These are phyloP conservation scores for Cordyceps tenuipes DNA, from an alignment of 2,329 filamentous ascomycete genomes.

Conservation along the genomic window DNA sequence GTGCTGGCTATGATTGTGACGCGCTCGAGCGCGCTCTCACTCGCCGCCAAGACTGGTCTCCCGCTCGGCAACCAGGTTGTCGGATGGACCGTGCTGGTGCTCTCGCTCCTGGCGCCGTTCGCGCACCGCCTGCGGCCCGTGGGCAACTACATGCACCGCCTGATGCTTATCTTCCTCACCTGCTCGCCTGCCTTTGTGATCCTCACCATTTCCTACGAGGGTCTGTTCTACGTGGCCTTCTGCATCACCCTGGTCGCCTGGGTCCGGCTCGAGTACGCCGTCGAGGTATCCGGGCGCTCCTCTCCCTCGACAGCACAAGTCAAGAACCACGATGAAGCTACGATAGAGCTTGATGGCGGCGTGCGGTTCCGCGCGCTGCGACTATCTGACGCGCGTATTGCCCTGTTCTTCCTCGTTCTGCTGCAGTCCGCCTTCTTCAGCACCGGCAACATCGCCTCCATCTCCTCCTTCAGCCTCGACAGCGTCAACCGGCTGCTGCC, in stretches of 20 bases:
- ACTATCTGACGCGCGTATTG: constrained; percentile 77
- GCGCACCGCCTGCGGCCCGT: constrained; percentile 74
- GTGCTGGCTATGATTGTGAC: constrained; percentile 79
- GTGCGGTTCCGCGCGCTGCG: constrained; percentile 54
- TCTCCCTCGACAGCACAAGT: neutral
- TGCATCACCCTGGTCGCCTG: constrained; percentile 74
- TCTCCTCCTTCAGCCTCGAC: constrained; percentile 89
- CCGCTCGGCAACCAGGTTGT: constrained; percentile 81
- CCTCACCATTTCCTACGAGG: constrained; percentile 94
- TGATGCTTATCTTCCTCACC: constrained; percentile 82
- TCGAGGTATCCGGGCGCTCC: constrained; percentile 26
- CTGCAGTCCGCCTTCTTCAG: constrained; percentile 95
- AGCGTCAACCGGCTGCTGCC: constrained; percentile 82
- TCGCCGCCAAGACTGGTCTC: constrained; percentile 78
- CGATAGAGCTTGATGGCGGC: constrained; percentile 2
- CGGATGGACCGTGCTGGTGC: constrained; percentile 69
- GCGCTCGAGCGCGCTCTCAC: constrained; percentile 70
- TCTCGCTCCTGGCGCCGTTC: constrained; percentile 71
- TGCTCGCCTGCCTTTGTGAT: constrained; percentile 94
- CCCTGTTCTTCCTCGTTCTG: constrained; percentile 90
- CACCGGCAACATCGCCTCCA: constrained; percentile 89
- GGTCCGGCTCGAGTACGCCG: constrained; percentile 82
- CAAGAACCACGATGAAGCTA: constrained; percentile 10
- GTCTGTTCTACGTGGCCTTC: constrained; percentile 90
- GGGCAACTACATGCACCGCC: constrained; percentile 79